phyloP scores from a whole-genome alignment of 768 basidiomycete genomes.

The Calocera viscosa region DNA sequence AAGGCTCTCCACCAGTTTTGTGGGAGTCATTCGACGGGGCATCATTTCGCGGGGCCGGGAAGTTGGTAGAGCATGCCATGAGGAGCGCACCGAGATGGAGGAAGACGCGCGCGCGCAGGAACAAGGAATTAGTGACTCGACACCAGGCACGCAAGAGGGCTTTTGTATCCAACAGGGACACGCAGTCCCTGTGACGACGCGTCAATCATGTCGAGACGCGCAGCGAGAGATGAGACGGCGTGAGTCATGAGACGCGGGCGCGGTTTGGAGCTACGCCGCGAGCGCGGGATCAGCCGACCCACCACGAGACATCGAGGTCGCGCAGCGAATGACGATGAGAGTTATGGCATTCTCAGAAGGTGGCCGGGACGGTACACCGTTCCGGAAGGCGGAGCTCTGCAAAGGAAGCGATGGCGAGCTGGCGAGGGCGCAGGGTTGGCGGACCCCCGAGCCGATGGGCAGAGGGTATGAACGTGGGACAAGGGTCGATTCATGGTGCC shows the following conservation, averaged over 20 bases:
- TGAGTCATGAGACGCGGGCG: background rate
- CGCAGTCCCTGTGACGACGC: background rate
- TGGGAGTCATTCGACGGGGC: background rate
- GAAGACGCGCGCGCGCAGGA: background rate
- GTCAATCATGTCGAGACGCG: background rate
- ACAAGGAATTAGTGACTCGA: background rate
- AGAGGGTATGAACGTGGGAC: too few species aligned
- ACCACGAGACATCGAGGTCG: background rate
- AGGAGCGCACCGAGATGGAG: background rate
- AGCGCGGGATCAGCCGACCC: background rate
- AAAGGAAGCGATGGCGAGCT: too few species aligned
- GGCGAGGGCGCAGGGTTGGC: too few species aligned
- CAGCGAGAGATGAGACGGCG: background rate
- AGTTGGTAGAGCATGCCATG: slow-evolving; percentile 4
- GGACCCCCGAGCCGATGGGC: too few species aligned
- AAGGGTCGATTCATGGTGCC: too few species aligned
- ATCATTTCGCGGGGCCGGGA: background rate
- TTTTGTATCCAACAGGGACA: background rate
- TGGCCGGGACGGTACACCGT: slow-evolving; percentile 1
- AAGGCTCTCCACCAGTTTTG: background rate
- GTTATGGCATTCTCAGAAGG: background rate
- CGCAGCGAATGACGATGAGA: background rate
- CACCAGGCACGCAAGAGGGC: background rate
- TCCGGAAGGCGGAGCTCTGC: background rate
- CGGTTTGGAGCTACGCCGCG: background rate